Base-by-base conservation (phyloP, 345 rosid species). In the Dipteronia sinensis region DNA sequence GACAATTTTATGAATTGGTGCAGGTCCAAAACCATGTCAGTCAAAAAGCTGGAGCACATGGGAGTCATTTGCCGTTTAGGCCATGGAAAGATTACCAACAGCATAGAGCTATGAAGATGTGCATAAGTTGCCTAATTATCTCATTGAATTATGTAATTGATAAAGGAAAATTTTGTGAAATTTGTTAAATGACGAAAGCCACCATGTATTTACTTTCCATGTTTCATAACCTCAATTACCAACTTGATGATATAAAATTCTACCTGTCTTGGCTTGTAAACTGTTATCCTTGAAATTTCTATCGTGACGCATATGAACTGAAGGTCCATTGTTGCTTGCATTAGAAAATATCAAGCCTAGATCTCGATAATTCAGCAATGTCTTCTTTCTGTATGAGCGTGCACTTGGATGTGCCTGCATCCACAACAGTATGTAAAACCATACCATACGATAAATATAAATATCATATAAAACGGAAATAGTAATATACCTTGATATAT, bases 361-460 rank as follows among this genome's bases (percentile, higher is more conserved):
- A 78, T 82, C 87, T 80, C n/a, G 78, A 84, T 80, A 88, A 79
- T 84, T 79, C 76, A 74, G 81, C 78, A 79, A 79, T 64, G 72
- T 76, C 85, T 65, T 82, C 22, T 74, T 83, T 73, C 83, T 78
- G 76, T 81, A 86, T 49, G 77, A 83, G 67, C 65, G 65, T 23
- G 85, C 82, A 77, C 69, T 82, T 64, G 89, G 89, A 67, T 78
- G 81, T 63, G 77, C 84, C 87, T 88, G 66, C 64, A 85, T 68
- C 46, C 70, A 73, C 31, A 56, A 61, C 17, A 31, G 59, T 40
- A 55, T 71, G 67, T 73, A 55, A 25, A 65, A 71, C 44, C 53
- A 29, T 46, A 71, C 44, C 53, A 29, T 46, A 69, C 79, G 29
- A 49, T 7, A 68, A 55, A 49, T 15, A 55, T 72, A 63, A 74